phyloP scores from a whole-genome alignment of 2,329 filamentous ascomycete species.

The Rhynchosporium secalis region DNA sequence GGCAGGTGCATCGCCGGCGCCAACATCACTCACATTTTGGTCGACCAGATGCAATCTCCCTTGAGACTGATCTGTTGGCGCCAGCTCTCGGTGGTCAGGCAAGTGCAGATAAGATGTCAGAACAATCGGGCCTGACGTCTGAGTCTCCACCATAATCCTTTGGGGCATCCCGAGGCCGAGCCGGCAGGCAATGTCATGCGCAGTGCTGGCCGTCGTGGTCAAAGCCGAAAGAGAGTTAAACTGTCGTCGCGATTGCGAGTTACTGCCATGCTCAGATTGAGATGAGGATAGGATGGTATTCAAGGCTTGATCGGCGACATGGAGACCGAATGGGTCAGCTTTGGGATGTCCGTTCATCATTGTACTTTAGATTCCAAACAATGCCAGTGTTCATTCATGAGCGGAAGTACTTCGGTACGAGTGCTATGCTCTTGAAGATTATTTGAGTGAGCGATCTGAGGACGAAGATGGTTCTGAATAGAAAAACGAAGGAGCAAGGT shows the following conservation, averaged over 20 bases:
- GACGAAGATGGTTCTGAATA: too few species aligned
- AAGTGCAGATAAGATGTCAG: constrained; percentile 50
- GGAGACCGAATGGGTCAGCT: constrained; percentile 28
- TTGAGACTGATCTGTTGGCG: constrained; percentile 26
- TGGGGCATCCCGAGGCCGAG: constrained; percentile 55
- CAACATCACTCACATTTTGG: neutral
- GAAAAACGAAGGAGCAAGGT: too few species aligned
- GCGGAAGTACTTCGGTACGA: neutral
- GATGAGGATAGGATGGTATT: constrained; percentile 54
- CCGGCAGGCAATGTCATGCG: constrained; percentile 53
- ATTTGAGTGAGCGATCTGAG: too few species aligned
- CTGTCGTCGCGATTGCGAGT: constrained; percentile 21
- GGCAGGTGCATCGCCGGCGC: neutral
- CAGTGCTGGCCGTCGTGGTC: constrained; percentile 53
- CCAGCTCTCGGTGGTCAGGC: constrained; percentile 14
- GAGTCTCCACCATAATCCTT: constrained; percentile 60
- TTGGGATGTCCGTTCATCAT: constrained; percentile 9
- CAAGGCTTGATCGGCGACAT: constrained; percentile 55
- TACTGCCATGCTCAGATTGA: constrained; percentile 32
- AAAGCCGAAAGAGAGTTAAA: constrained; percentile 53
- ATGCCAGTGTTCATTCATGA: neutral
- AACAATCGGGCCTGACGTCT: constrained; percentile 41
- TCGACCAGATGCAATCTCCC: neutral
- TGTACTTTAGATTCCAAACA: neutral
- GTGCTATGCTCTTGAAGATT: too few species aligned